A percentile compares a stretch with the other conserved stretches of the same genome.
Conservation (phyloP, 495 filamentous ascomycete genomes). For the Penicillium parvum region DNA sequence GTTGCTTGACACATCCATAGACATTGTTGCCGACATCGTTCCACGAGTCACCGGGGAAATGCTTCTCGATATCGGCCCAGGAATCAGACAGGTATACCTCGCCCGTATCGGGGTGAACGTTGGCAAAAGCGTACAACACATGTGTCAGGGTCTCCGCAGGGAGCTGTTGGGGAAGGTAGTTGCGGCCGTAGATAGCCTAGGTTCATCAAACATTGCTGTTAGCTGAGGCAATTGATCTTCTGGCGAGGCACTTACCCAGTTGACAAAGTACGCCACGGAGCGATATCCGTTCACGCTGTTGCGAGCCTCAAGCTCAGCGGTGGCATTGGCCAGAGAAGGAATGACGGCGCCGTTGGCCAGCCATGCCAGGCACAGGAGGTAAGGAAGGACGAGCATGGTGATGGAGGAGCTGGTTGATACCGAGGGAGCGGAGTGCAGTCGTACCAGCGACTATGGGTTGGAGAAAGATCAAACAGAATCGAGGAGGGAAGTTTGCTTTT, state of each 20-base stretch:
- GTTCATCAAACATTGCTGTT: too few relatives aligned
- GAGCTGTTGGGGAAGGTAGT: conserved; percentile 71
- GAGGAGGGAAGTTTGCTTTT: neutral
- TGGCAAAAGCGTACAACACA: conserved; percentile 80
- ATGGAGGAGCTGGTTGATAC: neutral
- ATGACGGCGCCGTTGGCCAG: conserved; percentile 11
- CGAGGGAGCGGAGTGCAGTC: conserved; percentile 2
- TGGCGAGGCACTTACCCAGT: conserved; percentile 66
- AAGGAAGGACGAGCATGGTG: conserved; percentile 14
- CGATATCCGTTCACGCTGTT: conserved; percentile 47
- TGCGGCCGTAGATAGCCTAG: conserved; percentile 68
- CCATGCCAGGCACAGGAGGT: conserved; percentile 9
- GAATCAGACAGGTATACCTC: conserved; percentile 77
- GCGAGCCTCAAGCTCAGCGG: conserved; percentile 12
- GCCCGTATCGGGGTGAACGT: conserved; percentile 57
- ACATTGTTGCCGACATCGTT: conserved; percentile 68
- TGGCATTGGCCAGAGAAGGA: neutral
- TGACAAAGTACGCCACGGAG: conserved; percentile 79
- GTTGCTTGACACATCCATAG: conserved; percentile 85
- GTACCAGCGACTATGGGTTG: conserved; percentile 8
- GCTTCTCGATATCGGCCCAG: conserved; percentile 72
- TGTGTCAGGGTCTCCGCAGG: conserved; percentile 75
- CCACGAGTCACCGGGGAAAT: conserved; percentile 74
- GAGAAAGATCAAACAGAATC: neutral
- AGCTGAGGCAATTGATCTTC: too few relatives aligned